A percentile compares a stretch with the other conserved stretches of the same genome.
Evolutionary conservation across 306 rosid genomes (phyloP).

Genomic region (Amphicarpaea edgeworthii): DNA sequence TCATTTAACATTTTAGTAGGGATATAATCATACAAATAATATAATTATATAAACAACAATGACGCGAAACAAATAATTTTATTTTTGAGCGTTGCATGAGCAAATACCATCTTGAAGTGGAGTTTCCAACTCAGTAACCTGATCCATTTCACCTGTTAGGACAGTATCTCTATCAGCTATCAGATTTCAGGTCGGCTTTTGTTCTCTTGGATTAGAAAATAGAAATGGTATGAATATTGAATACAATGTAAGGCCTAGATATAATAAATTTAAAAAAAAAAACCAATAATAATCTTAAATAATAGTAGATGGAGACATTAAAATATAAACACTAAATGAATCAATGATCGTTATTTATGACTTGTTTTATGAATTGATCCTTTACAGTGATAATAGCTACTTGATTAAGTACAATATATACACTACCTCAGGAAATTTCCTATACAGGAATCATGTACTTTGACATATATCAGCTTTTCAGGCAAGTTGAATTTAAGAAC

Average conservation of each 20-base stretch:
- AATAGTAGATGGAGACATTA: background rate
- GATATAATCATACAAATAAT: too few relatives aligned
- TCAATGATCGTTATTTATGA: background rate
- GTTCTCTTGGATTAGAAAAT: background rate
- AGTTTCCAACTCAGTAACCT: background rate
- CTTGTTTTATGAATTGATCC: conserved; percentile 4
- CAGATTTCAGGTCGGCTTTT: background rate
- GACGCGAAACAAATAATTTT: background rate
- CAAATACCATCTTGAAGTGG: background rate
- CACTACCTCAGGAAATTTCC: conserved; percentile 8
- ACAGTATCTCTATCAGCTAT: background rate
- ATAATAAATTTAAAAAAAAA: background rate
- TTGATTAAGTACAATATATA: conserved; percentile 1
- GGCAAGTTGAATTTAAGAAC: conserved; percentile 13
- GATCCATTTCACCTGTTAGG: background rate
- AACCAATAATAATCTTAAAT: background rate
- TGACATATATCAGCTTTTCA: conserved; percentile 32
- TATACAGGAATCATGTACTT: conserved; percentile 30
- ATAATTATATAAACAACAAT: background rate
- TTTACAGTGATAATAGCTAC: conserved; percentile 28
- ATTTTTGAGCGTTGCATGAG: background rate
- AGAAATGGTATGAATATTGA: background rate
- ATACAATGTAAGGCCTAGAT: background rate
- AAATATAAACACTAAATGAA: background rate
- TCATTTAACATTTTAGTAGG: background rate